phyloP scores from a whole-genome alignment of 805 yeast species.

The Clavispora fructus region DNA sequence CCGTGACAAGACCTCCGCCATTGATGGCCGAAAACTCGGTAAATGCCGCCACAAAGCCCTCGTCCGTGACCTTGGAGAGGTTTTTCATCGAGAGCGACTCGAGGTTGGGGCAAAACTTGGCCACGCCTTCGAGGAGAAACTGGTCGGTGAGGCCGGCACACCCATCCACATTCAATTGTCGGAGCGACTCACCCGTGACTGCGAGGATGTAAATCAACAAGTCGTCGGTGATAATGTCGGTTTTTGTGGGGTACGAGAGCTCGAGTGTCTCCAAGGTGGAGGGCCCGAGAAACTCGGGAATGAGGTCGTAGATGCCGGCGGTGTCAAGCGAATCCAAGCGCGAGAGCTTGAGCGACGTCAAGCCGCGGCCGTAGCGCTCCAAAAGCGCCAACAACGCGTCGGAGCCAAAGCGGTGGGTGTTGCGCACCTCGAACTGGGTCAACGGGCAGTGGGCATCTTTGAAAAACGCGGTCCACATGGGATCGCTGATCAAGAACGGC shows the following conservation, averaged over 20 bases:
- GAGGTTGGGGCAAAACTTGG: constrained; percentile 52
- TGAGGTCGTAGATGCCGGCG: constrained; percentile 50
- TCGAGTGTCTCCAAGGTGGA: constrained; percentile 53
- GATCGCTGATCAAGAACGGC: constrained; percentile 75
- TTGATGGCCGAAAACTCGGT: constrained; percentile 45
- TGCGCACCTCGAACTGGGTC: constrained; percentile 56
- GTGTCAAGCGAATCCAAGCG: constrained; percentile 69
- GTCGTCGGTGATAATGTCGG: constrained; percentile 65
- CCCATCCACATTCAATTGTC: constrained; percentile 60
- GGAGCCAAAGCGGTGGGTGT: constrained; percentile 78
- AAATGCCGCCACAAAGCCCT: constrained; percentile 58
- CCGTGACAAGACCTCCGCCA: constrained; percentile 51
- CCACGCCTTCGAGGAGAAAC: constrained; percentile 51
- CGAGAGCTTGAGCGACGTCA: constrained; percentile 57
- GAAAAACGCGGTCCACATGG: constrained; percentile 74
- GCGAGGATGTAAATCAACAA: constrained; percentile 56
- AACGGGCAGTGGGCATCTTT: constrained; percentile 51
- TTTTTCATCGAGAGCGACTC: constrained; percentile 53
- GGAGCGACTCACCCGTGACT: constrained; percentile 56
- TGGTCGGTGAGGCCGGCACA: constrained; percentile 69
- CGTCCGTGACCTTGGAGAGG: constrained; percentile 64
- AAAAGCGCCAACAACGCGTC: constrained; percentile 59
- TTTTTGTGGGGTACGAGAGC: constrained; percentile 62
- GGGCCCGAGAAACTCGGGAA: constrained; percentile 54
- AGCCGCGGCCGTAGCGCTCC: constrained; percentile 48